Evolutionary conservation across 371 early-diverging fungal genomes (phyloP).

Genomic region (Mucor saturninus): DNA sequence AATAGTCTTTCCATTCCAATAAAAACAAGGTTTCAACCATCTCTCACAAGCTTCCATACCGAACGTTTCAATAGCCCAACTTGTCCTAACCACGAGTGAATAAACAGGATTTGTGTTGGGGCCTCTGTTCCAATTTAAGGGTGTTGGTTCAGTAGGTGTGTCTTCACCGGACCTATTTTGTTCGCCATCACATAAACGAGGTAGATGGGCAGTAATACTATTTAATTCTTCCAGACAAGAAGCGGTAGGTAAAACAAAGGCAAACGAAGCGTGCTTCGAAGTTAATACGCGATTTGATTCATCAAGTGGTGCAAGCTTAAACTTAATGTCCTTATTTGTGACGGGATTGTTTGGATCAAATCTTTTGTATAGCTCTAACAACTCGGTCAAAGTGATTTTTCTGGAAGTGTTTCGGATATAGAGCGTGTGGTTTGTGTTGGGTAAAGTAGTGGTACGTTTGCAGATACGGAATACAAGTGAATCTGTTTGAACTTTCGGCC

Average conservation of each 20-base stretch:
- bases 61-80: conserved; percentile 57
- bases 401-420: conserved; percentile 22
- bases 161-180: conserved; percentile 4
- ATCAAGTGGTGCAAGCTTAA: conserved; percentile 8
- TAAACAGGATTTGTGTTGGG: conserved; percentile 74
- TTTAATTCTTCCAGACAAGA: conserved; percentile 46
- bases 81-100: conserved; percentile 65
- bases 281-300: not conserved
- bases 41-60: conserved; percentile 42
- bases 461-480: conserved; percentile 65
- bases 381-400: conserved; percentile 8
- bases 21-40: conserved; percentile 66
- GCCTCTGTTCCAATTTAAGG: conserved; percentile 67
- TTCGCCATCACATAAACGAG: conserved; percentile 57
- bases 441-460: conserved; percentile 32
- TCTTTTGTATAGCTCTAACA: conserved; percentile 7
- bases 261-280: conserved; percentile 47
- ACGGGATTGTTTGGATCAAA: conserved; percentile 15
- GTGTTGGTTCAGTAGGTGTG: conserved; percentile 26
- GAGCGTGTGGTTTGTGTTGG: conserved; percentile 16
- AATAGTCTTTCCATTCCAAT: conserved; percentile 70
- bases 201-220: conserved; percentile 43
- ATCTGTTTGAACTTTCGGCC: conserved; percentile 69
- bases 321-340: conserved; percentile 9
- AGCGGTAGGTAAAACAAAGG: conserved; percentile 52